Evolutionary conservation across 306 rosid species (phyloP), one percentile per base, ranked within the genome.

Genomic region (Citrullus colocynthis): DNA sequence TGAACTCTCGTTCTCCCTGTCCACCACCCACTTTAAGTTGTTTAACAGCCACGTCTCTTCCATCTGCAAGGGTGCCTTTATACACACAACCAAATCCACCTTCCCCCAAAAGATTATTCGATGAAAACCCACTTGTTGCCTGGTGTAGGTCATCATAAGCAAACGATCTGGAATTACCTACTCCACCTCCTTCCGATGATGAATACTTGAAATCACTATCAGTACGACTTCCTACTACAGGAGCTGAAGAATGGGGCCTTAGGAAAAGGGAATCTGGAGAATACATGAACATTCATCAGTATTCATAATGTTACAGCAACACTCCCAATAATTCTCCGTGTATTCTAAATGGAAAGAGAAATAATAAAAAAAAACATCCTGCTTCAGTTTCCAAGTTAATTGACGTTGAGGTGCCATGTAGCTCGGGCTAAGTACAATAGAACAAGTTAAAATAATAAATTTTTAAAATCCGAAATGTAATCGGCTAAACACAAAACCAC

Each of bases 61-160:
- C 97, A 85, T 92, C 97, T 41, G 74, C 52, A 41, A 96, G 89
- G 45, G 79, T 64, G 79, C 99, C 99, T 86, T 91, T 96, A 87
- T 90, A 96, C 17, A 96, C 99, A 85, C 97, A 92, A 76, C 99
- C 99, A 87, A 96, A 96, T 81, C 99, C 99, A 80, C 98, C 99
- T 88, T 96, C 98, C 36, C 98, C 98, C 90, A 95, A 80, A 57
- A 90, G 85, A 83, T 90, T 90, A 41, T 87, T 69, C 10, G 79
- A 66, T 0, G 97, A 89, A 85, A 92, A 95, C 18, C 97, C 93
- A 78, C 85, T 13, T 45, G 98, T 95, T 48, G 99, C 99, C 79
- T 92, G 92, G 75, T 63, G 13, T 81, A 95, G 89, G 59, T 95
- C 99, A 78, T 95, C 98, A 74, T 89, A 90, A 21, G 91, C 80